Conservation (phyloP, 495 filamentous ascomycete genomes). For the Penicillium cataractarum region DNA sequence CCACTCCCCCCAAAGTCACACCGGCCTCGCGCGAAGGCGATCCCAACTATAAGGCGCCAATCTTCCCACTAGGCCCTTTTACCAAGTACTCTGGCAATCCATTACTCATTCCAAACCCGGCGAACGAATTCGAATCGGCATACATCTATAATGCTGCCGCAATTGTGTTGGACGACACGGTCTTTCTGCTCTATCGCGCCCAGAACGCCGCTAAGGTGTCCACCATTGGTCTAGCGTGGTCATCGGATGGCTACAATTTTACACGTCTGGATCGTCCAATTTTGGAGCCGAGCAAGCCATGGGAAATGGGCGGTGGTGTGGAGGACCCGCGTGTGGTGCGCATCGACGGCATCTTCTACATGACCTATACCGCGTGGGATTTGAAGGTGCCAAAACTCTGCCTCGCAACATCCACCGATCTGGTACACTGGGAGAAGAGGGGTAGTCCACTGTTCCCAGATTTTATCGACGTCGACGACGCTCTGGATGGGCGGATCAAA, state of each 20-base stretch:
- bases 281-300: not conserved
- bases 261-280: not conserved
- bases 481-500: not conserved
- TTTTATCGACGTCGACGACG: not conserved
- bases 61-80: not conserved
- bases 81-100: constrained; percentile 1
- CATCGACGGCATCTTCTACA: constrained; percentile 7
- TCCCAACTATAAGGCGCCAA: not conserved
- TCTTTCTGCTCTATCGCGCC: not conserved
- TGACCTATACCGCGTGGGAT: constrained; percentile 1
- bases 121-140: not conserved
- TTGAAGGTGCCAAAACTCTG: constrained; percentile 1
- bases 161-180: not conserved
- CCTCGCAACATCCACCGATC: constrained; percentile 2
- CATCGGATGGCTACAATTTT: not conserved
- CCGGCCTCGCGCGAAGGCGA: not conserved
- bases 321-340: not conserved
- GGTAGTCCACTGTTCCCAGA: not conserved
- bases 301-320: not conserved
- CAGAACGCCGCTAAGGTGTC: not conserved
- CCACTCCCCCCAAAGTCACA: not conserved
- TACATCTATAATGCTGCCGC: constrained; percentile 1
- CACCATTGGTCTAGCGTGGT: not conserved
- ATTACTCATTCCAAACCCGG: not conserved
- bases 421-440: constrained; percentile 6